Conservation (phyloP, 2,329 filamentous ascomycete genomes). For the Penicillium sp. region DNA sequence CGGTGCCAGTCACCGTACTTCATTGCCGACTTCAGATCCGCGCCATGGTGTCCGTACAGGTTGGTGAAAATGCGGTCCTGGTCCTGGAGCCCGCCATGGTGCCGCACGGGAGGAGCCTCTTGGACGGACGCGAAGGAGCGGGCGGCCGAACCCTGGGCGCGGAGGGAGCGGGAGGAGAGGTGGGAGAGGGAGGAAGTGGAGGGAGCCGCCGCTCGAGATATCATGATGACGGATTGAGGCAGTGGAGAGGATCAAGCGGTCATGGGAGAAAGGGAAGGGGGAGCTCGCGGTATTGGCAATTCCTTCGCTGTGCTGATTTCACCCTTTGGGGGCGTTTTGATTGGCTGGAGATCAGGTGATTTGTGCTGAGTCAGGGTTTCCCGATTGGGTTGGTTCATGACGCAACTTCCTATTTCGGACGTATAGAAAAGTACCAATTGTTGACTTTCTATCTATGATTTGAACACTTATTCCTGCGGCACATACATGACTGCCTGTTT, state of each 20-base stretch:
- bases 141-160: constrained; percentile 36
- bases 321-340: constrained; percentile 34
- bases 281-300: constrained; percentile 29
- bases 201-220: constrained; percentile 44
- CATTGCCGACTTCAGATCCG: constrained; percentile 87
- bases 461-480: constrained; percentile 22
- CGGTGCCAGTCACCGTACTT: constrained; percentile 99
- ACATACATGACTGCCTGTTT: constrained; percentile 36
- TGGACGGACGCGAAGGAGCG: constrained; percentile 77
- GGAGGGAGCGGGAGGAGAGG: constrained; percentile 39
- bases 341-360: constrained; percentile 36
- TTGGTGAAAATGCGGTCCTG: constrained; percentile 99
- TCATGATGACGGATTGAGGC: constrained; percentile 38
- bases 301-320: constrained; percentile 38
- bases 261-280: constrained; percentile 24
- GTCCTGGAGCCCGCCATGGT: constrained; percentile 83
- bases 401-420: not conserved
- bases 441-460: not conserved
- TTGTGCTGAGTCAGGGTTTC: constrained; percentile 16
- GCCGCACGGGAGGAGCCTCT: constrained; percentile 56
- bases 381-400: constrained; percentile 4
- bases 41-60: constrained; percentile 85
- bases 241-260: constrained; percentile 24
- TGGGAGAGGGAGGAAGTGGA: constrained; percentile 38
- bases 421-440: not conserved